Evolutionary conservation across 2,329 filamentous ascomycete species (phyloP).

Genomic region (Neophaeococcomyces aloes): DNA sequence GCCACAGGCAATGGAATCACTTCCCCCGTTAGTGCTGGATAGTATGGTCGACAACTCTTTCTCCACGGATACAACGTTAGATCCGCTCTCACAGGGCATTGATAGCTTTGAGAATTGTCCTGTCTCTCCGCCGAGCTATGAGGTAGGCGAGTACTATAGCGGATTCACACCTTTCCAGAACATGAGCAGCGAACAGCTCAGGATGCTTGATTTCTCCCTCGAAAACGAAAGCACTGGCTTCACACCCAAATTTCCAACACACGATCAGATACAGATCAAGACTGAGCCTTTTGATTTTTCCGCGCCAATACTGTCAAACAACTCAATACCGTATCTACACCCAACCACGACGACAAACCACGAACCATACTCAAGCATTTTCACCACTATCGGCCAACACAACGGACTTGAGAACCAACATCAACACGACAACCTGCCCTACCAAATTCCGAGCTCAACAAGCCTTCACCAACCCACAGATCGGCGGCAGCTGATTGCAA

Average conservation of each 20-base stretch:
- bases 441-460: neutral
- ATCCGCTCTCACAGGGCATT: constrained; percentile 10
- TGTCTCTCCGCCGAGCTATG: neutral
- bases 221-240: neutral
- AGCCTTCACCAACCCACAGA: neutral
- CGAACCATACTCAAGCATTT: neutral
- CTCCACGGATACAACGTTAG: constrained; percentile 9
- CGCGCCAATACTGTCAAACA: neutral
- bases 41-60: constrained; percentile 14
- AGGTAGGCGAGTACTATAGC: neutral
- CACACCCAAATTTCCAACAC: neutral
- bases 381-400: neutral
- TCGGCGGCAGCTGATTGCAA: neutral
- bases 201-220: constrained; percentile 1
- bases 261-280: neutral
- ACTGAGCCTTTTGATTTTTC: constrained; percentile 3
- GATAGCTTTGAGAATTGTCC: neutral
- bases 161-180: constrained; percentile 3
- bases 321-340: neutral
- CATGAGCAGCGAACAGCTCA: neutral
- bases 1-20: constrained; percentile 13
- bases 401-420: constrained; percentile 2
- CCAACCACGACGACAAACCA: neutral
- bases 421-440: neutral
- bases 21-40: constrained; percentile 20